Evolutionary conservation across 2,329 filamentous ascomycete species (phyloP).

Genomic region (Claviceps citrina): DNA sequence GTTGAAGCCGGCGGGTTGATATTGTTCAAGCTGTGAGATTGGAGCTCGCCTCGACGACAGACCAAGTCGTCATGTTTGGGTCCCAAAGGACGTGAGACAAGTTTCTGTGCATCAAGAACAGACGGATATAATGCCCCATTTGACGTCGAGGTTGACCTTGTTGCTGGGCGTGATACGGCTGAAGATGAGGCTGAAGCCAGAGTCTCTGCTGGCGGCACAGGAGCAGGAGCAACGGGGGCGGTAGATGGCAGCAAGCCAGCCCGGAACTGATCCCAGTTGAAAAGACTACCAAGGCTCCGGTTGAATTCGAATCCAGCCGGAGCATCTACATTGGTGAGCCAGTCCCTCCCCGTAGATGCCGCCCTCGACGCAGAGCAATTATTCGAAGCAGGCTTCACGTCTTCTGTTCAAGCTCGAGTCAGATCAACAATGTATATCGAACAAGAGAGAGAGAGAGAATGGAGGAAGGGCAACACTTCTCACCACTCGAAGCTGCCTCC

Average conservation of each 20-base stretch:
- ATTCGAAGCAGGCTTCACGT: not conserved
- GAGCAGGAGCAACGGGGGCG: not conserved
- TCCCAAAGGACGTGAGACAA: not conserved
- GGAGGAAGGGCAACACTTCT: not conserved
- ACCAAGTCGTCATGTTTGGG: not conserved
- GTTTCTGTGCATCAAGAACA: not conserved
- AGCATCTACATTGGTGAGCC: slow-evolving; percentile 4
- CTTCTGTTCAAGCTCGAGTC: not conserved
- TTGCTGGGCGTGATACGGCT: not conserved
- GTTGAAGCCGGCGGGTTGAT: not conserved
- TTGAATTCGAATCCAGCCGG: not conserved
- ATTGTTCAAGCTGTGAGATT: not conserved
- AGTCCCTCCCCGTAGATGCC: not conserved
- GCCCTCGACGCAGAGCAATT: not conserved
- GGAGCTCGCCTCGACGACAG: not conserved
- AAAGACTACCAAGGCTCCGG: not conserved
- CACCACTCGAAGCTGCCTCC: not conserved
- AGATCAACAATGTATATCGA: not conserved
- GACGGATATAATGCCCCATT: not conserved
- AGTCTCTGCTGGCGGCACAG: not conserved
- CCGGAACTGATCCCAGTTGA: not conserved
- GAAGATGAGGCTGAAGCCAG: not conserved
- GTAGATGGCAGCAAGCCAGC: not conserved
- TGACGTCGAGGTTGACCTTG: not conserved
- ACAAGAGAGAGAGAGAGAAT: not conserved